phyloP scores from a whole-genome alignment of 805 yeast genomes.

The Myxozyma geophila region DNA sequence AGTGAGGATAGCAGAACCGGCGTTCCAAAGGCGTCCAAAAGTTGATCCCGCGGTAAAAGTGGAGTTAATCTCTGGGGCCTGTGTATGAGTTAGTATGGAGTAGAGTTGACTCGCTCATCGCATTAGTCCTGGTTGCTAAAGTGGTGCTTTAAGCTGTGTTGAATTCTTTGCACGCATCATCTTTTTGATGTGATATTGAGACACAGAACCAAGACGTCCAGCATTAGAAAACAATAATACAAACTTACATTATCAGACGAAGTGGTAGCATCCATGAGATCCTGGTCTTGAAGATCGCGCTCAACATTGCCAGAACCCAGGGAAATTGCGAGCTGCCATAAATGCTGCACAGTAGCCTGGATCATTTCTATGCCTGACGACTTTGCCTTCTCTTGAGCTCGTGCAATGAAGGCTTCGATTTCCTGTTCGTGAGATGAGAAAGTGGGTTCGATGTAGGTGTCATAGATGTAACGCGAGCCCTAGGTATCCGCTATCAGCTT shows the following conservation, averaged over 20 bases:
- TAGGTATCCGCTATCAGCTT: background rate
- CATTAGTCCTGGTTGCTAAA: background rate
- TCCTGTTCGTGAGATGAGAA: conserved; percentile 29
- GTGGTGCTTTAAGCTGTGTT: no score
- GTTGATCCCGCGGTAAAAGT: background rate
- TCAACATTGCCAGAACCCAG: background rate
- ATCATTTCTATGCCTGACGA: conserved; percentile 7
- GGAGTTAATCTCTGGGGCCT: background rate
- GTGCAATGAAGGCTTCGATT: conserved; percentile 9
- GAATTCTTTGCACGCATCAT: no score
- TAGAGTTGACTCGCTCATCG: conserved; percentile 4
- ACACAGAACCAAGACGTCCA: background rate
- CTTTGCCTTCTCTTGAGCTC: conserved; percentile 13
- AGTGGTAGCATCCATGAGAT: background rate
- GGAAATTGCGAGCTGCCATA: conserved; percentile 1
- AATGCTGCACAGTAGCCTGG: background rate
- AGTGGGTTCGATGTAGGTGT: conserved; percentile 30
- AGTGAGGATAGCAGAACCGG: conserved; percentile 3
- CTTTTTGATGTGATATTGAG: background rate
- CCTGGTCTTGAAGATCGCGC: background rate
- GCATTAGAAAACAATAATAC: background rate
- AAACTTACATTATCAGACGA: background rate
- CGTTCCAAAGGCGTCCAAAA: conserved; percentile 4
- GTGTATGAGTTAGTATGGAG: background rate
- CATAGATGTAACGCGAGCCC: conserved; percentile 30